Conservation (phyloP, 177 flowering plant genomes). For the Tripterygium wilfordii region DNA sequence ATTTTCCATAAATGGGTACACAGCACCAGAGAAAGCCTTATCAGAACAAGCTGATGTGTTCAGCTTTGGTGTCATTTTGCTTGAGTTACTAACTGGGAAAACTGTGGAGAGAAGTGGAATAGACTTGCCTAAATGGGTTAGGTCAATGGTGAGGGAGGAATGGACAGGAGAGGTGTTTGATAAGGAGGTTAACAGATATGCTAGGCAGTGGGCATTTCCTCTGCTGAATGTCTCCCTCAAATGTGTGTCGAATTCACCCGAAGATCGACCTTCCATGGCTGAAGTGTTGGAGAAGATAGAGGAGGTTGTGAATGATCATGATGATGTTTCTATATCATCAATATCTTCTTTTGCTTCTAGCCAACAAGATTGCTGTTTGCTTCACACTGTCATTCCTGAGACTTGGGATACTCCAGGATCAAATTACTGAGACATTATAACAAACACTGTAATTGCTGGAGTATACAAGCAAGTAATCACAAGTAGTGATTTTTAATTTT, state of each 20-base stretch:
- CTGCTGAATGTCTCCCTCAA: constrained; percentile 43
- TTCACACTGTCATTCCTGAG: constrained; percentile 41
- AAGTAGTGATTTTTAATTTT: too few species aligned
- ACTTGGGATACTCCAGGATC: constrained; percentile 47
- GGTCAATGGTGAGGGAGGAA: constrained; percentile 60
- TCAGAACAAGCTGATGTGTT: constrained; percentile 45
- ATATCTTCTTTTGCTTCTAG: constrained; percentile 19
- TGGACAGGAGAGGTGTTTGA: constrained; percentile 78
- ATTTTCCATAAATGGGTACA: constrained; percentile 23
- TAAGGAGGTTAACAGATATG: constrained; percentile 35
- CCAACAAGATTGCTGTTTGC: constrained; percentile 24
- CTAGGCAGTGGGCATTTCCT: constrained; percentile 45
- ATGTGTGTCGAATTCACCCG: constrained; percentile 37
- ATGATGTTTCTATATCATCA: constrained; percentile 25
- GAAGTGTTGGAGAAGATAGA: constrained; percentile 51
- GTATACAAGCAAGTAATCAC: too few species aligned
- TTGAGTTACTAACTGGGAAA: constrained; percentile 53
- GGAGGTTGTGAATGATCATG: constrained; percentile 31
- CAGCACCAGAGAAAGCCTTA: constrained; percentile 36
- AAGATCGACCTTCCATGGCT: constrained; percentile 33
- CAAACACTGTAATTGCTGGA: too few species aligned
- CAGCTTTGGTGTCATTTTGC: constrained; percentile 57
- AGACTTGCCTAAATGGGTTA: constrained; percentile 65
- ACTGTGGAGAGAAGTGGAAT: constrained; percentile 39
- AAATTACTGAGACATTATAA: constrained; percentile 9